These are phyloP conservation scores for Cordyceps farinosa DNA, from an alignment of 2,329 filamentous ascomycete species.

Conservation along the genomic window DNA sequence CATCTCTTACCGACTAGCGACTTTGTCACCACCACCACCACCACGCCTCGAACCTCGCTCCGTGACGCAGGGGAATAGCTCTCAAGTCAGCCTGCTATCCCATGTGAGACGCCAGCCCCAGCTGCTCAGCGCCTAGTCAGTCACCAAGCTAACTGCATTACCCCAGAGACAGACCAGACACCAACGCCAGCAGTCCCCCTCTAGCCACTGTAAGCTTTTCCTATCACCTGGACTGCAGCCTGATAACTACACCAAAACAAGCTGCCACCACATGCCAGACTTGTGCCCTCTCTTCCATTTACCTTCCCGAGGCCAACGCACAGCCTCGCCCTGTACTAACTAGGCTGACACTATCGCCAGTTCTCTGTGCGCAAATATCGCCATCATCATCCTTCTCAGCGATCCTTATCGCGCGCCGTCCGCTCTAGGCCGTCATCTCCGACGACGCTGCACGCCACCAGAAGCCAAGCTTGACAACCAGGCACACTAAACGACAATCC, in stretches of 20 bases:
- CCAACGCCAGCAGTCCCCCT: background rate
- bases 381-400: background rate
- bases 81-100: background rate
- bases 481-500: background rate
- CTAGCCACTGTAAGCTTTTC: background rate
- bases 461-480: background rate
- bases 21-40: background rate
- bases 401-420: conserved; percentile 1
- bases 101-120: conserved; percentile 15
- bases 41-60: conserved; percentile 12
- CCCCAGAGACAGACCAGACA: background rate
- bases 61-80: background rate
- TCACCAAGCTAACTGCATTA: background rate
- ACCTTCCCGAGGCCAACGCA: background rate
- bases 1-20: background rate
- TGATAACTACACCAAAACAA: background rate
- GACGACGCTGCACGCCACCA: conserved; percentile 1
- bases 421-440: conserved; percentile 5
- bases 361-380: background rate
- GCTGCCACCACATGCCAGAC: conserved; percentile 6
- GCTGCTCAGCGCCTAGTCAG: background rate
- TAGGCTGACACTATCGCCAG: conserved; percentile 1
- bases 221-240: background rate
- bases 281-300: background rate
- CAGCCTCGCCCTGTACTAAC: background rate